Percentiles rank a stretch among this genome's conserved stretches.
These are phyloP conservation scores for Plasmopara muralis DNA, from an alignment of 352 stramenopile species.

Conservation along the genomic window DNA sequence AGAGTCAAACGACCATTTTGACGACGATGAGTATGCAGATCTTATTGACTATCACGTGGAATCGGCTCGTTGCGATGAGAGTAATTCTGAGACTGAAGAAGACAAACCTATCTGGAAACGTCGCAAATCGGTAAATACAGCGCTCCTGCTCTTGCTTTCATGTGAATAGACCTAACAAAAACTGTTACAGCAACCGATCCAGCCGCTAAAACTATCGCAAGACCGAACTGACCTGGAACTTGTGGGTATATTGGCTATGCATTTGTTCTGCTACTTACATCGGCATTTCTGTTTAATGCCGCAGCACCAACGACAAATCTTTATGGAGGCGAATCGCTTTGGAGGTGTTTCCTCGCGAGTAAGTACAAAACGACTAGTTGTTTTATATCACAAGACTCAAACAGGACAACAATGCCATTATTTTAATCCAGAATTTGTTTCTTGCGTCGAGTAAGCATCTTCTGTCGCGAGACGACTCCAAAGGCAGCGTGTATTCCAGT, in stretches of 20 bases:
- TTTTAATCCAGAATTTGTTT: conserved; percentile 35
- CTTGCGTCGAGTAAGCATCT: conserved; percentile 36
- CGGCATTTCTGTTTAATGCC: background rate
- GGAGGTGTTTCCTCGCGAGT: conserved; percentile 38
- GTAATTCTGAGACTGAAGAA: conserved; percentile 10
- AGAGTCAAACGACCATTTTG: conserved; percentile 43
- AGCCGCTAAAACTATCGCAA: conserved; percentile 33
- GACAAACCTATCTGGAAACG: conserved; percentile 41
- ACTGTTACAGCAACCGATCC: conserved; percentile 31
- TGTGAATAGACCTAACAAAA: conserved; percentile 1
- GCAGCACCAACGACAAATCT: conserved; percentile 55
- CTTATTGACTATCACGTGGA: conserved; percentile 67
- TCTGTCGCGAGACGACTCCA: conserved; percentile 18
- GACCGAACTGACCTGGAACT: conserved; percentile 49
- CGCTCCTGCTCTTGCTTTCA: background rate
- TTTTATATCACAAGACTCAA: background rate
- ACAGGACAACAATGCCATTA: background rate
- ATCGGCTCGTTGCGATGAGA: conserved; percentile 38
- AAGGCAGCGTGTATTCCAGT: conserved; percentile 32
- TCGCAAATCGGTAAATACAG: conserved; percentile 26
- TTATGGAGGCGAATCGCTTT: conserved; percentile 56
- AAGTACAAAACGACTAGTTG: conserved; percentile 3
- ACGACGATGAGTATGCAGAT: conserved; percentile 53
- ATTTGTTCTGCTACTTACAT: background rate
- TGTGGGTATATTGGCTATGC: conserved; percentile 15